phyloP scores from a whole-genome alignment of 2,329 filamentous ascomycete species.

The Botrytis fragariae region DNA sequence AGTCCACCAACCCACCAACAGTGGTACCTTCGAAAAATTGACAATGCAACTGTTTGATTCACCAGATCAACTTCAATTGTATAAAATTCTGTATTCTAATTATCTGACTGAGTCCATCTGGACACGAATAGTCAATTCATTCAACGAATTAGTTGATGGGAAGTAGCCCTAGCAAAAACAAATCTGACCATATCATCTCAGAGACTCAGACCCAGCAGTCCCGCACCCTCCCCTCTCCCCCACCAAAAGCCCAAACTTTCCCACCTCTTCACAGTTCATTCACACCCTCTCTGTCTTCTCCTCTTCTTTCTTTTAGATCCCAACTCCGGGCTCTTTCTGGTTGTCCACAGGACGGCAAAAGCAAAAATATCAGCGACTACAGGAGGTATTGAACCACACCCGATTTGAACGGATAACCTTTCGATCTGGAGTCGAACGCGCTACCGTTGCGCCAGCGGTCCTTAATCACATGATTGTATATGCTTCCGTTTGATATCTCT shows the following conservation, averaged over 20 bases:
- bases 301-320: rapidly evolving
- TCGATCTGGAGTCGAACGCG: constrained; percentile 37
- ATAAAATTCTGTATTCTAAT: background rate
- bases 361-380: background rate
- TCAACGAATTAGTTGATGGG: background rate
- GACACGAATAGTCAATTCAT: background rate
- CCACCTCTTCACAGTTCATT: background rate
- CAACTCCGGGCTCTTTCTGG: rapidly evolving
- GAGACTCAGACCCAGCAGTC: background rate
- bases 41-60: background rate
- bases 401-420: constrained; percentile 39
- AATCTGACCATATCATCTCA: background rate
- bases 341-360: background rate
- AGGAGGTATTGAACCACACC: constrained; percentile 31
- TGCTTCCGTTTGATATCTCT: rapidly evolving
- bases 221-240: background rate
- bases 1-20: background rate
- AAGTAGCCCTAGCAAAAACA: background rate
- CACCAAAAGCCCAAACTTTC: background rate
- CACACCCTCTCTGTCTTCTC: background rate
- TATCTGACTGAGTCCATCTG: background rate
- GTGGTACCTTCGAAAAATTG: background rate
- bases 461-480: constrained; percentile 7
- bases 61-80: too few species aligned
- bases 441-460: constrained; percentile 29